phyloP scores from a whole-genome alignment of 768 basidiomycete species.

The Lactarius trivialis region DNA sequence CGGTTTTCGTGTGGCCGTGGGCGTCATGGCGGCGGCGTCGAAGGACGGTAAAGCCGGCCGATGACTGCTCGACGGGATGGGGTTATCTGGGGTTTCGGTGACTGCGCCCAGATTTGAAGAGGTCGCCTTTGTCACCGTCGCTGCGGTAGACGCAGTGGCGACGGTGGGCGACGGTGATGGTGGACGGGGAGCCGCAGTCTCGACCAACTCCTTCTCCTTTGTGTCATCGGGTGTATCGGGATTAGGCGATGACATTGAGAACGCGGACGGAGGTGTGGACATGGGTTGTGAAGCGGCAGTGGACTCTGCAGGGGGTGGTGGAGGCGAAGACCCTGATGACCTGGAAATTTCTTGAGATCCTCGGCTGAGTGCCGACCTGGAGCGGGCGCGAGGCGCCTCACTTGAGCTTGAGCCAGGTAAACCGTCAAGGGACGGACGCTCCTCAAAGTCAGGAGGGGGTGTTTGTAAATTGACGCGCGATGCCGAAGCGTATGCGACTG shows the following conservation, averaged over 20 bases:
- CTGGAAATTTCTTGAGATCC: not conserved
- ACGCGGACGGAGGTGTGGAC: not conserved
- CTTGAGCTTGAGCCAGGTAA: constrained; percentile 9
- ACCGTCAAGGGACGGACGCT: constrained; percentile 14
- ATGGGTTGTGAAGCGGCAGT: not conserved
- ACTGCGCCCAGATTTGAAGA: not conserved
- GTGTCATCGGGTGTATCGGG: not conserved
- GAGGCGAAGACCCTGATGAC: not conserved
- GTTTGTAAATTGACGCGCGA: constrained; percentile 36
- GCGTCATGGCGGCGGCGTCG: not conserved
- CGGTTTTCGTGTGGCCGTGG: not conserved
- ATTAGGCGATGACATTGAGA: not conserved
- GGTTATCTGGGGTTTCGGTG: not conserved
- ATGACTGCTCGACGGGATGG: not conserved
- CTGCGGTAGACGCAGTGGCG: constrained; percentile 4
- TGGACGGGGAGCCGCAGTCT: not conserved
- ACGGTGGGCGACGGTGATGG: constrained; percentile 14
- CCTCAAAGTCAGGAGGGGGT: constrained; percentile 51
- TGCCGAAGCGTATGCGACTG: constrained; percentile 51
- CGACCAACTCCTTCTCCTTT: not conserved
- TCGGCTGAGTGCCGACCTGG: constrained; percentile 7
- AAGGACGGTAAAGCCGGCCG: not conserved
- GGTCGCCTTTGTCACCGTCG: constrained; percentile 1
- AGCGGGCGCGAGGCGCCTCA: not conserved
- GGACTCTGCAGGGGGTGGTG: not conserved